These are phyloP conservation scores for Breynia disticha DNA, from an alignment of 441 rosid genomes.

Conservation along the genomic window DNA sequence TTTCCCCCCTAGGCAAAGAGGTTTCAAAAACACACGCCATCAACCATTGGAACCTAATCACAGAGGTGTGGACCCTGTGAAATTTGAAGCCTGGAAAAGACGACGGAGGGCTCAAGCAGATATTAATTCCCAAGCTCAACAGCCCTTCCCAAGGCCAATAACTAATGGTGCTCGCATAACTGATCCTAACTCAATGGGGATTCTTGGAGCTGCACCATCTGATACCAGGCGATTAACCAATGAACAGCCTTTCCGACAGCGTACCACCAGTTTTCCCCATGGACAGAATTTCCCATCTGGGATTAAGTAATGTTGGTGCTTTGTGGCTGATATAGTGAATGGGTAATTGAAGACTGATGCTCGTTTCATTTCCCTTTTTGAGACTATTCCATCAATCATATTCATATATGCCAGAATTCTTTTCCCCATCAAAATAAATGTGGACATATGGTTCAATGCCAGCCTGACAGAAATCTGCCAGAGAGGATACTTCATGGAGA, in stretches of 20 bases:
- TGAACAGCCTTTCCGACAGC: constrained; percentile 50
- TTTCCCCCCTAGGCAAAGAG: constrained; percentile 46
- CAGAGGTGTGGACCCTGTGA: constrained; percentile 56
- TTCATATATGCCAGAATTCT: not conserved
- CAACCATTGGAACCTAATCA: constrained; percentile 42
- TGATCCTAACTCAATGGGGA: constrained; percentile 77
- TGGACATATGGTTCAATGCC: not conserved
- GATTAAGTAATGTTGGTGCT: constrained; percentile 20
- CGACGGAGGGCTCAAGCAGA: constrained; percentile 65
- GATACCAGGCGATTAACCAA: constrained; percentile 39
- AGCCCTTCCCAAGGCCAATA: constrained; percentile 30
- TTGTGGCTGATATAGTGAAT: not conserved
- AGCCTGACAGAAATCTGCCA: not conserved
- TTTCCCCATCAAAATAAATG: not conserved
- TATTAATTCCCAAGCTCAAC: constrained; percentile 30
- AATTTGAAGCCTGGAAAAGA: constrained; percentile 78
- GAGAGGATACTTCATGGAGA: not conserved
- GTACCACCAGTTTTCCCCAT: constrained; percentile 49
- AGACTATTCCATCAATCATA: not conserved
- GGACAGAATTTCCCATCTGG: constrained; percentile 45
- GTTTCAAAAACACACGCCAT: constrained; percentile 32
- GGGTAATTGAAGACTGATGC: not conserved
- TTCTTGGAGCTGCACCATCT: constrained; percentile 96
- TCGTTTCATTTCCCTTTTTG: not conserved
- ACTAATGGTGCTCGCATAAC: constrained; percentile 26